Evolutionary conservation across 176 grass and related monocot genomes (phyloP).

Genomic region (Bonia amplexicaulis): DNA sequence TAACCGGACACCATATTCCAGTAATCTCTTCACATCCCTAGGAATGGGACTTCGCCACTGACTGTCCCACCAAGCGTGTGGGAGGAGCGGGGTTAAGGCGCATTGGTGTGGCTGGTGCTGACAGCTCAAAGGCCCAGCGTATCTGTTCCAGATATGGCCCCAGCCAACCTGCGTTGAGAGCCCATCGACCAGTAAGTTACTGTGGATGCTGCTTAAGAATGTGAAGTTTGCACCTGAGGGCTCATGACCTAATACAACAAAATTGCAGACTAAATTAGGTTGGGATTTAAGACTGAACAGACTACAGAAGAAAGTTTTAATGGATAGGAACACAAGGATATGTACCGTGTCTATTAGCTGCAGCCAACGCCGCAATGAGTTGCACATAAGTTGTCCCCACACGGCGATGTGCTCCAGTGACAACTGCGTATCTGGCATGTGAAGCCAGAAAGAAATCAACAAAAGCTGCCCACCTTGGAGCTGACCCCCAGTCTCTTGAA

Average conservation of each 20-base stretch:
- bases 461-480: constrained; percentile 83
- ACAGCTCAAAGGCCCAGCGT: constrained; percentile 64
- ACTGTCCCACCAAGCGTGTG: constrained; percentile 76
- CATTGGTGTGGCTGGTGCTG: constrained; percentile 60
- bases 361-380: constrained; percentile 70
- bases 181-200: constrained; percentile 53
- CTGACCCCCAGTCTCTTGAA: constrained; percentile 73
- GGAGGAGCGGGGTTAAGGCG: constrained; percentile 59
- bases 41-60: constrained; percentile 67
- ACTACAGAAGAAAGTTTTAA: background rate
- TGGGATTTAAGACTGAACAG: background rate
- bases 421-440: constrained; percentile 52
- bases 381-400: constrained; percentile 77
- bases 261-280: background rate
- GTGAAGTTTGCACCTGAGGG: constrained; percentile 42
- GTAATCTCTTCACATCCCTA: constrained; percentile 44
- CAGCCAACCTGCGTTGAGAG: constrained; percentile 69
- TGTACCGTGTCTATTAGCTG: constrained; percentile 58
- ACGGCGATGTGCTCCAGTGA: constrained; percentile 76
- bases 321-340: background rate
- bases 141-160: constrained; percentile 92
- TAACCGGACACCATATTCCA: constrained; percentile 47
- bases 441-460: constrained; percentile 93
- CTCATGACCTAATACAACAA: constrained; percentile 29
- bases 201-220: constrained; percentile 88